A percentile compares a stretch with the other conserved stretches of the same genome.
Conservation (phyloP, 768 basidiomycete species). For the Melanogaster broomeanus region DNA sequence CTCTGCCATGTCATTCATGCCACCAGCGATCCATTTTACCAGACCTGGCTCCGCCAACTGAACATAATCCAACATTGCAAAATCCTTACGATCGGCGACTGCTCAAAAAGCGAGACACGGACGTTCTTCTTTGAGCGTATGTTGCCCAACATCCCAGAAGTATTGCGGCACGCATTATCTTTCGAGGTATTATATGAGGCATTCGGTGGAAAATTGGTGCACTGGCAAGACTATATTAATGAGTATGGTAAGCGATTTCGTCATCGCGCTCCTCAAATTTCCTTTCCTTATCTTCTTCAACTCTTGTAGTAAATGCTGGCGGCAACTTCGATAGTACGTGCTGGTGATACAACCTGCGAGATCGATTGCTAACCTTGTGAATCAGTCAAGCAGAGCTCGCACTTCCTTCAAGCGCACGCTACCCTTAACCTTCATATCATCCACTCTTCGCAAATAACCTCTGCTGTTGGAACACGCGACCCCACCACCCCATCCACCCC, state of each 20-base stretch:
- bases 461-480: slow-evolving; percentile 33
- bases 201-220: slow-evolving; percentile 83
- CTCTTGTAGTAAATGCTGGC: slow-evolving; percentile 62
- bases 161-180: slow-evolving; percentile 51
- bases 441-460: slow-evolving; percentile 68
- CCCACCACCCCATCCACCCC: slow-evolving; percentile 33
- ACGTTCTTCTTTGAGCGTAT: slow-evolving; percentile 66
- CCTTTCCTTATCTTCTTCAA: slow-evolving; percentile 4
- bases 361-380: slow-evolving; percentile 6
- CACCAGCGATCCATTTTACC: slow-evolving; percentile 84
- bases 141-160: slow-evolving; percentile 69
- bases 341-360: neutral
- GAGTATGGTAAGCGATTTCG: slow-evolving; percentile 55
- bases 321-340: slow-evolving; percentile 70
- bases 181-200: slow-evolving; percentile 78
- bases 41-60: slow-evolving; percentile 78
- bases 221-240: slow-evolving; percentile 79
- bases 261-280: neutral
- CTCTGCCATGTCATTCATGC: slow-evolving; percentile 82
- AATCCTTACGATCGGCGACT: slow-evolving; percentile 82
- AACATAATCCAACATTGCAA: slow-evolving; percentile 86
- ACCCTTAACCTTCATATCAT: slow-evolving; percentile 86
- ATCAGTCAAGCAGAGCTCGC: slow-evolving; percentile 75
- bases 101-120: slow-evolving; percentile 69
- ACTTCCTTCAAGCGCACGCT: slow-evolving; percentile 84